These are phyloP conservation scores for Syzygium syzygioides DNA, from an alignment of 441 rosid genomes.

Conservation along the genomic window DNA sequence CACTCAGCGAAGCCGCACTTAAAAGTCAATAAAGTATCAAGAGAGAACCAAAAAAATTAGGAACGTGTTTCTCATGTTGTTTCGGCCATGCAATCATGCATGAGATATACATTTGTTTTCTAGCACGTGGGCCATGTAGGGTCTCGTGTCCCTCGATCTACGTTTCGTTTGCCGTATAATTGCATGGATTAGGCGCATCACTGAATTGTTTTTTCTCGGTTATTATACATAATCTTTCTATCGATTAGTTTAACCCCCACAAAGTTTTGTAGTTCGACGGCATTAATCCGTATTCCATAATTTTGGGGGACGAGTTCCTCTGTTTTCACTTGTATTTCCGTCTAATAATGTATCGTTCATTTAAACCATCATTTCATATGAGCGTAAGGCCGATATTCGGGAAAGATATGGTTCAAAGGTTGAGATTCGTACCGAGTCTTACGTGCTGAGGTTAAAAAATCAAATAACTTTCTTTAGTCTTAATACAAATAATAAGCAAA, in stretches of 20 bases:
- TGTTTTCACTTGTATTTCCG: no score
- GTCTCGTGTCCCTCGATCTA: background rate
- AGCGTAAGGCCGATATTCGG: accelerated
- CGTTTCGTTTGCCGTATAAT: background rate
- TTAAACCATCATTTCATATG: no score
- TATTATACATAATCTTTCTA: background rate
- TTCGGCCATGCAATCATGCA: background rate
- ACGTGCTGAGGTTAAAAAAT: background rate
- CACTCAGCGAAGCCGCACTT: background rate
- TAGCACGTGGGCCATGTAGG: background rate
- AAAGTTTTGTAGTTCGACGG: background rate
- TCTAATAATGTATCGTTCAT: background rate
- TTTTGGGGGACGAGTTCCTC: background rate
- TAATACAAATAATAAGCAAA: background rate
- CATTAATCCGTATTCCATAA: background rate
- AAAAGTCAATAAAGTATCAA: background rate
- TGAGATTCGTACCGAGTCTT: background rate
- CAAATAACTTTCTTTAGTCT: background rate
- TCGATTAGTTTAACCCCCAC: background rate
- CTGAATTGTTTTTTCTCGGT: background rate
- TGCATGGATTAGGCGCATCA: background rate
- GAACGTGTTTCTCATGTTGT: background rate
- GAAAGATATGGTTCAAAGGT: background rate
- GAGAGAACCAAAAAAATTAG: background rate
- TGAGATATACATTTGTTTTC: background rate